Base-by-base conservation (phyloP, 2,329 filamentous ascomycete species). In the Fusarium sp. region DNA sequence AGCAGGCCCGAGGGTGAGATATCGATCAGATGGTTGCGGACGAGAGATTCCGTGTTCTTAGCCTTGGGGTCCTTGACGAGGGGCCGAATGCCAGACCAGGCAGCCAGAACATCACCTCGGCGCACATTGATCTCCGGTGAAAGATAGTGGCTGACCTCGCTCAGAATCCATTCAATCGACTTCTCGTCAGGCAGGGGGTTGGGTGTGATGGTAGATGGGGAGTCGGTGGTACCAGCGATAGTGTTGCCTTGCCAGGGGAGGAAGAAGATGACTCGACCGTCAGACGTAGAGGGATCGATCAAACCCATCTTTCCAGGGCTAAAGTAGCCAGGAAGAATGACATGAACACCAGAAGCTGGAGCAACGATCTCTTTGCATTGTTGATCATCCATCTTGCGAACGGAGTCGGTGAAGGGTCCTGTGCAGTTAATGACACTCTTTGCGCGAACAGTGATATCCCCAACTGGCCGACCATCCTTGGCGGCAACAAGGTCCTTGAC, bases 231-330 rank as follows among this genome's bases (percentile, higher is more conserved):
- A 65, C 94, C 94, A 45, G 93, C 94, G 76, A 97, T 96, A 15
- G 93, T 97, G 81, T 96, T 96, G 49, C 93, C 93, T 82, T 97
- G 93, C 94, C 94, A 97, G 22, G 94, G 94, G 40, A 97, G 85
- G 86, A 97, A 97, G 88, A 97, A 97, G 76, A 97, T 95, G 50
- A 97, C 94, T 77, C 94, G 89, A 20, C 94, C 94, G 76, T 97
- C 94, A 2, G 93, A 97, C 3, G 94, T 96, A 40, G 90, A 89
- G 7, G 94, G 93, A 75, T 97, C 94, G 73, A 97, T 92, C 40
- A 97, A 85, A 65, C 94, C 94, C 93, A 97, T 96, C 76, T 94
- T 91, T 20, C 90, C 87, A 43, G 93, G 93, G 74, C 91, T 92
- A 84, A 92, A 96, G 83, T 96, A 97, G 48, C 93, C 93, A 22